phyloP scores from a whole-genome alignment of 139 green algal species.

The Volvox africanus region DNA sequence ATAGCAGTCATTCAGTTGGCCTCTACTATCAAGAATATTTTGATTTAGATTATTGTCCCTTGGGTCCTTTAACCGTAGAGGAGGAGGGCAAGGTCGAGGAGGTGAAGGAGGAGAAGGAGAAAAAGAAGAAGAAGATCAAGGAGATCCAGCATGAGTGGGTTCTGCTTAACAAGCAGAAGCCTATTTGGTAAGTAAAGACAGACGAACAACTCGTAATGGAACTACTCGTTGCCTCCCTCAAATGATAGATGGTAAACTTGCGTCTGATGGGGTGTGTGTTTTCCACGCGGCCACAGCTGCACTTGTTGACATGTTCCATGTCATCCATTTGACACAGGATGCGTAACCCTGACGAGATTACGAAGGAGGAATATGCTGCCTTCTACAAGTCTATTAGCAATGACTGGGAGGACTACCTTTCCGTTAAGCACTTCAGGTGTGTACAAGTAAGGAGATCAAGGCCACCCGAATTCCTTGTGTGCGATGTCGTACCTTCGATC shows the following conservation, averaged over 20 bases:
- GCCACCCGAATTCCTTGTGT: too few relatives aligned
- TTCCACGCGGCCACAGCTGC: too few relatives aligned
- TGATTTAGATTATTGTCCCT: too few relatives aligned
- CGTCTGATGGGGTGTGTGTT: too few relatives aligned
- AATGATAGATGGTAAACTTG: too few relatives aligned
- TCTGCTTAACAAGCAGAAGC: slow-evolving; percentile 99
- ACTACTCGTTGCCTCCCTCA: too few relatives aligned
- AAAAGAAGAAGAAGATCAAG: slow-evolving; percentile 97
- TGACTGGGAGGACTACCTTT: slow-evolving; percentile 99
- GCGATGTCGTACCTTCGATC: too few relatives aligned
- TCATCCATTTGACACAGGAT: slow-evolving; percentile 69
- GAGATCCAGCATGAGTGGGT: slow-evolving; percentile 97
- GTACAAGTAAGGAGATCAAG: neutral
- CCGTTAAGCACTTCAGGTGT: slow-evolving; percentile 59
- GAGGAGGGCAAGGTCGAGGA: slow-evolving; percentile 92
- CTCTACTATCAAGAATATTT: too few relatives aligned
- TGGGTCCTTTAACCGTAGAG: slow-evolving; percentile 38
- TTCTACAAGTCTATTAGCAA: slow-evolving; percentile 99
- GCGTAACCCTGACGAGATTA: slow-evolving; percentile 97
- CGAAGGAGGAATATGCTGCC: slow-evolving; percentile 94
- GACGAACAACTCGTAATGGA: too few relatives aligned
- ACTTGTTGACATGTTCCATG: too few relatives aligned
- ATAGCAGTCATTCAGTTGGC: too few relatives aligned
- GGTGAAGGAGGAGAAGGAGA: slow-evolving; percentile 83
- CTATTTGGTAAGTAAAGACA: slow-evolving; percentile 95